phyloP scores from a whole-genome alignment of 352 stramenopile genomes.

The Peronospora belbahrii region DNA sequence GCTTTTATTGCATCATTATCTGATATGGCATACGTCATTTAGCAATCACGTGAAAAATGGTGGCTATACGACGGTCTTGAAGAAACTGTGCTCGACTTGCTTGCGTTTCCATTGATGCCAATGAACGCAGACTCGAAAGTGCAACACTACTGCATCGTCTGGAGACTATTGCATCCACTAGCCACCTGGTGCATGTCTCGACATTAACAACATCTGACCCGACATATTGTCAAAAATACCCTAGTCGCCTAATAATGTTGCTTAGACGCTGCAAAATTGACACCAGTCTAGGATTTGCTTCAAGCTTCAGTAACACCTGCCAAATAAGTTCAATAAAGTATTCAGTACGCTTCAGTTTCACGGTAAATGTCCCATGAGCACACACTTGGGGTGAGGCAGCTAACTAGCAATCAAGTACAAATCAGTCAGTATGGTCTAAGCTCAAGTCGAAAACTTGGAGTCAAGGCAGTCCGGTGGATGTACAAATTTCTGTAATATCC shows the following conservation, averaged over 20 bases:
- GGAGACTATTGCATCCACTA: conserved; percentile 4
- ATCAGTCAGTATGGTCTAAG: conserved; percentile 11
- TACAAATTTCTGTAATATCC: no score
- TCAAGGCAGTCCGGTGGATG: not conserved
- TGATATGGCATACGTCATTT: no score
- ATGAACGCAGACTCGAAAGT: conserved; percentile 11
- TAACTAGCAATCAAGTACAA: no score
- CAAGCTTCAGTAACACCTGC: no score
- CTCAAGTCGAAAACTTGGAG: conserved; percentile 12
- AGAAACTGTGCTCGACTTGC: conserved; percentile 7
- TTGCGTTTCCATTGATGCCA: conserved; percentile 31
- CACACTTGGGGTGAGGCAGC: conserved; percentile 18
- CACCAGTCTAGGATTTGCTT: not conserved
- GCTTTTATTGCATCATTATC: conserved; percentile 3
- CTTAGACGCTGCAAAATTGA: conserved; percentile 1
- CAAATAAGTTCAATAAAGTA: no score
- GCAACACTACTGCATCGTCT: conserved; percentile 7
- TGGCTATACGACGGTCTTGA: not conserved
- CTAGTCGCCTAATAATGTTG: not conserved
- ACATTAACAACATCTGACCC: not conserved
- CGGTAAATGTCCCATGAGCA: conserved; percentile 4
- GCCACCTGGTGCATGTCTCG: no score
- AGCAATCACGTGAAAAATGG: no score
- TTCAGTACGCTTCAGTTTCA: no score
- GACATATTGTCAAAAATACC: no score